Conservation (phyloP, 2,329 filamentous ascomycete species). For the Aureobasidium subglaciale region DNA sequence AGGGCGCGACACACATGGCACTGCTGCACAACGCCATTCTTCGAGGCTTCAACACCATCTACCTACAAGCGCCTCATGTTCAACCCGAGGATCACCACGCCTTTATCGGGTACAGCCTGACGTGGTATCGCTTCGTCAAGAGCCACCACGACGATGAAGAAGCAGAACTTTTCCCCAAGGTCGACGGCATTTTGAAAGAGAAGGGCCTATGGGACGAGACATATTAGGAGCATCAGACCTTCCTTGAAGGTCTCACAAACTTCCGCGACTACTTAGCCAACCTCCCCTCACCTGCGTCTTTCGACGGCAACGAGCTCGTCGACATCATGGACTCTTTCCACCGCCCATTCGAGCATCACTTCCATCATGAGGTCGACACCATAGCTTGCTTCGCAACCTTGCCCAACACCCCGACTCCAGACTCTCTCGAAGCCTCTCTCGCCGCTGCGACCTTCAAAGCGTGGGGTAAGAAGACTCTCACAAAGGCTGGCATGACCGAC, state of each 20-base stretch:
- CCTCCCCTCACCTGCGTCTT: background rate
- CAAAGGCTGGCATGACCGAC: slow-evolving; percentile 10
- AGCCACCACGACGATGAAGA: slow-evolving; percentile 10
- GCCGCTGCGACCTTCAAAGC: slow-evolving; percentile 6
- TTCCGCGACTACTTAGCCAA: background rate
- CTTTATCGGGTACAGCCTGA: slow-evolving; percentile 6
- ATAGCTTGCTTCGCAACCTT: background rate
- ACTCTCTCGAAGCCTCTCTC: background rate
- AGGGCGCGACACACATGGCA: slow-evolving; percentile 30
- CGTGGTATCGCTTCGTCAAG: slow-evolving; percentile 8
- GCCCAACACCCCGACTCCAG: background rate
- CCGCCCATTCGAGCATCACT: background rate
- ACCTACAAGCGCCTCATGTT: slow-evolving; percentile 31
- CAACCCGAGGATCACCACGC: slow-evolving; percentile 9
- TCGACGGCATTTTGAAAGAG: slow-evolving; percentile 3
- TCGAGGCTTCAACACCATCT: slow-evolving; percentile 35
- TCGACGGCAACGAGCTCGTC: background rate
- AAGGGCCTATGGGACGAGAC: slow-evolving; percentile 3
- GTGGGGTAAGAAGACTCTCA: slow-evolving; percentile 12
- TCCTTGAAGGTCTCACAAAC: background rate
- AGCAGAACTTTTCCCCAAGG: slow-evolving; percentile 11
- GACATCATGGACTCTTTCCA: slow-evolving; percentile 9
- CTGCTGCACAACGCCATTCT: slow-evolving; percentile 36
- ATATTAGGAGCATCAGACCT: slow-evolving; percentile 3
- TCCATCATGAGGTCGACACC: slow-evolving; percentile 1